These are phyloP conservation scores for Myochromella boudieri DNA, from an alignment of 768 basidiomycete genomes.

Conservation along the genomic window DNA sequence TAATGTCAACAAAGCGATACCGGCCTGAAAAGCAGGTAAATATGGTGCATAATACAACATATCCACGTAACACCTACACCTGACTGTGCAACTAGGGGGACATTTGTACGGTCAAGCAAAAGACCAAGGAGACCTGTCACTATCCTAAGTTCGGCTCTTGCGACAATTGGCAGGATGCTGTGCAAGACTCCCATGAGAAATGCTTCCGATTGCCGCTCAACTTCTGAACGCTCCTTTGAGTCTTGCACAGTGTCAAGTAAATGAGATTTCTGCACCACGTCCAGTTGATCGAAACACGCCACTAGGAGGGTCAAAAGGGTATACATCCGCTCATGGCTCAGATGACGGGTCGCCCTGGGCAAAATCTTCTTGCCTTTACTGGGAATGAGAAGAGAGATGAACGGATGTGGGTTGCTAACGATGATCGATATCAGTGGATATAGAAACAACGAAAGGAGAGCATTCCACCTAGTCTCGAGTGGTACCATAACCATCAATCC, in stretches of 20 bases:
- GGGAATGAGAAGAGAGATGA: conserved; percentile 85
- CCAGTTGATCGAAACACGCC: conserved; percentile 92
- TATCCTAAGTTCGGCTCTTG: conserved; percentile 74
- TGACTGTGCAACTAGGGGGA: conserved; percentile 71
- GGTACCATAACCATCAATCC: conserved; percentile 85
- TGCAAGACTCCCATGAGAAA: conserved; percentile 87
- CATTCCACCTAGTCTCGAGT: conserved; percentile 90
- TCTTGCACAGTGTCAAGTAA: conserved; percentile 69
- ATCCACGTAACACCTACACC: conserved; percentile 51
- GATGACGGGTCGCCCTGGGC: conserved; percentile 83
- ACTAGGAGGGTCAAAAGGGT: conserved; percentile 89
- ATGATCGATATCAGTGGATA: not conserved
- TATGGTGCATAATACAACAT: not conserved
- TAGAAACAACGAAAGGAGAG: conserved; percentile 13
- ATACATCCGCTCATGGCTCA: conserved; percentile 76
- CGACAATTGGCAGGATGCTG: conserved; percentile 81
- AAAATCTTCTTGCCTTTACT: conserved; percentile 93
- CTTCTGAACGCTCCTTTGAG: conserved; percentile 58
- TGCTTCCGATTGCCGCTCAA: conserved; percentile 87
- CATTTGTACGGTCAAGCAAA: conserved; percentile 75
- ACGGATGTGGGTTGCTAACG: conserved; percentile 90
- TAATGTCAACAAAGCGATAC: conserved; percentile 85
- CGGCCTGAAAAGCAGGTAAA: conserved; percentile 58
- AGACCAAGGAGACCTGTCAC: conserved; percentile 86
- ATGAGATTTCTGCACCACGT: conserved; percentile 81